phyloP scores from a whole-genome alignment of 1,139 yeast species.

The Saccharomyces hybrid region DNA sequence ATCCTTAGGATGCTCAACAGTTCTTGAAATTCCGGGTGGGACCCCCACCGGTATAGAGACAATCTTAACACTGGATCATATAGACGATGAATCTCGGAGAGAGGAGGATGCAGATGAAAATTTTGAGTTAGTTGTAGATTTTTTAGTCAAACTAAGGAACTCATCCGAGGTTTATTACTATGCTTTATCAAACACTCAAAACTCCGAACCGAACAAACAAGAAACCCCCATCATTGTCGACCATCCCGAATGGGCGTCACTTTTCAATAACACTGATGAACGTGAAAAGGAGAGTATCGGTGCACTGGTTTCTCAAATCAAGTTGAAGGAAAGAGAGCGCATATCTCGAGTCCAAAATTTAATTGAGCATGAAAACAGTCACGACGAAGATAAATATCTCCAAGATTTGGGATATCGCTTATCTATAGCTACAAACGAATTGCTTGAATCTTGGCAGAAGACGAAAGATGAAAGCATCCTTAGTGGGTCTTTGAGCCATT shows the following conservation, averaged over 20 bases:
- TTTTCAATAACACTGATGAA: background rate
- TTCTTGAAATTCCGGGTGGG: constrained; percentile 14
- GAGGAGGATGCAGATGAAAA: background rate
- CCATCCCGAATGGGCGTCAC: background rate
- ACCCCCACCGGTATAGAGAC: constrained; percentile 10
- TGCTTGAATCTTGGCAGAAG: constrained; percentile 7
- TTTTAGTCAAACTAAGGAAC: background rate
- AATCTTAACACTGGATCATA: constrained; percentile 2
- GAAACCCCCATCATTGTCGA: background rate
- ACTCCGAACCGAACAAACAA: background rate
- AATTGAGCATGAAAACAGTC: background rate
- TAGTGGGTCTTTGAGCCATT: background rate
- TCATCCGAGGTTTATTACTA: background rate
- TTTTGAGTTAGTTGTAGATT: background rate
- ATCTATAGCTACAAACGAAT: constrained; percentile 9
- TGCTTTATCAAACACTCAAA: background rate
- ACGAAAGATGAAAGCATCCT: background rate
- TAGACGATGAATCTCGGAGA: background rate
- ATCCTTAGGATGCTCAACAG: constrained; percentile 13
- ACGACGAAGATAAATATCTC: background rate
- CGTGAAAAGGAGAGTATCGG: background rate
- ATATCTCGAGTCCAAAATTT: background rate
- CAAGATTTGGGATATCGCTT: constrained; percentile 3
- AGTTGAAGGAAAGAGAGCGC: background rate
- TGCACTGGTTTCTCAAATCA: background rate